Percentiles rank a stretch among this genome's conserved stretches.
Evolutionary conservation across 768 basidiomycete species (phyloP).

Genomic region (Tylopilus cervinicoccineus): DNA sequence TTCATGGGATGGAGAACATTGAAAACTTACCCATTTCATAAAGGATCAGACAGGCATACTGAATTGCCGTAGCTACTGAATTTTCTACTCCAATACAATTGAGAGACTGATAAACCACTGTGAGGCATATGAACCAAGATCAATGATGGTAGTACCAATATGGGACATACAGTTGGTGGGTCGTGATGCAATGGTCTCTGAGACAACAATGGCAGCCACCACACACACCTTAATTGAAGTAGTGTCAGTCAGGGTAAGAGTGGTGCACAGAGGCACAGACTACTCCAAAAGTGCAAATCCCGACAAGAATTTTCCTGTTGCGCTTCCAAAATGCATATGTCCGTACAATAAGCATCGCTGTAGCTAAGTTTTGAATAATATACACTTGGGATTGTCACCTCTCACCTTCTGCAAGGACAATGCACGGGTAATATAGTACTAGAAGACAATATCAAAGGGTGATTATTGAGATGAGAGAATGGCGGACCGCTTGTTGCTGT

Average conservation of each 20-base stretch:
- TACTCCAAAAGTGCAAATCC: constrained; percentile 10
- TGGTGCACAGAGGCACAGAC: constrained; percentile 1
- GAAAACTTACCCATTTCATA: constrained; percentile 13
- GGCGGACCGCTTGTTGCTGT: constrained; percentile 6
- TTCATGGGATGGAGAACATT: not conserved
- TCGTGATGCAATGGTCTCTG: constrained; percentile 2
- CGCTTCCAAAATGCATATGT: constrained; percentile 18
- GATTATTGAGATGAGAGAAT: not conserved
- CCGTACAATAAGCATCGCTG: constrained; percentile 18
- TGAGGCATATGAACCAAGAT: not conserved
- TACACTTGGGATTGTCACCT: too few relatives aligned
- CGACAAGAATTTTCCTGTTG: constrained; percentile 15
- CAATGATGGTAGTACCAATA: not conserved
- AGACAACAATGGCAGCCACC: constrained; percentile 3
- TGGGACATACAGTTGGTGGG: constrained; percentile 5
- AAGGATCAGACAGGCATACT: constrained; percentile 10
- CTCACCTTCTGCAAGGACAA: constrained; percentile 17
- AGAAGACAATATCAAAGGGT: not conserved
- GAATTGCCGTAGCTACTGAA: constrained; percentile 6
- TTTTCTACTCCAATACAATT: constrained; percentile 5
- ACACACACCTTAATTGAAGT: constrained; percentile 3
- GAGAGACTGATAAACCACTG: constrained; percentile 12
- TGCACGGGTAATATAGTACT: constrained; percentile 16
- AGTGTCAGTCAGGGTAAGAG: not conserved
- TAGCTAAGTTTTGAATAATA: too few relatives aligned